Base-by-base conservation (phyloP, 257 asterid species). In the Datura wrightii region DNA sequence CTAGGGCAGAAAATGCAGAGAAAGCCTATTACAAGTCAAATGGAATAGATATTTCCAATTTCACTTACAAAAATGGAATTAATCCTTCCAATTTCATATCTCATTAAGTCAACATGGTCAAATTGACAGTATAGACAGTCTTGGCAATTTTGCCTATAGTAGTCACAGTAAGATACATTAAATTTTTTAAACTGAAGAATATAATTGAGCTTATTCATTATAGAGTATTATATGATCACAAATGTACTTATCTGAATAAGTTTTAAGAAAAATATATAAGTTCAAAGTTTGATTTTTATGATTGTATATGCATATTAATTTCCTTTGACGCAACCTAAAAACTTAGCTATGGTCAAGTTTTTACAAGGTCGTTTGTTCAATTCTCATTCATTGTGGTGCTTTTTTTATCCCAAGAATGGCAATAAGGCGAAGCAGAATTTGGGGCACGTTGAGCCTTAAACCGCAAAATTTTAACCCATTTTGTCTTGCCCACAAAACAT, bases 1-100 rank as follows among this genome's bases (percentile, higher is more conserved):
- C 46, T 16, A 88, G 98, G 86, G 31, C 90, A 86, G 72, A 84
- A 55, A 87, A 79, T 59, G 98, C 99, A 2, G 97, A 94, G 82
- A 90, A 82, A 66, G 90, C 88, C 65, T 93, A 93, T 72, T 87
- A 86, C 91, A 82, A 83, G 83, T 89, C 92, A 48, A 88, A 87
- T 8, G 97, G 97, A 81, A 59, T 91, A 41, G 89, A 93, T 86
- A 87, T 89, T 78, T 5, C 90, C 1, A 86, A 87, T 72, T 3
- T 87, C 86, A 89, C 90, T 54, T 87, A 85, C 91, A 67, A 84
- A 72, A 84, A 87, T 7, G 92, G 92, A 42, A 56, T 89, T 18
- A 86, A 90, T 83, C 89, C 84, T 34, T 50, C 89, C 1, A 82
- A 82, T 54, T 6, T 83, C 66, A 79, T 85, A 52, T 72, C 85